Evolutionary conservation across 257 asterid genomes (phyloP).

Genomic region (Nicotiana otophora): DNA sequence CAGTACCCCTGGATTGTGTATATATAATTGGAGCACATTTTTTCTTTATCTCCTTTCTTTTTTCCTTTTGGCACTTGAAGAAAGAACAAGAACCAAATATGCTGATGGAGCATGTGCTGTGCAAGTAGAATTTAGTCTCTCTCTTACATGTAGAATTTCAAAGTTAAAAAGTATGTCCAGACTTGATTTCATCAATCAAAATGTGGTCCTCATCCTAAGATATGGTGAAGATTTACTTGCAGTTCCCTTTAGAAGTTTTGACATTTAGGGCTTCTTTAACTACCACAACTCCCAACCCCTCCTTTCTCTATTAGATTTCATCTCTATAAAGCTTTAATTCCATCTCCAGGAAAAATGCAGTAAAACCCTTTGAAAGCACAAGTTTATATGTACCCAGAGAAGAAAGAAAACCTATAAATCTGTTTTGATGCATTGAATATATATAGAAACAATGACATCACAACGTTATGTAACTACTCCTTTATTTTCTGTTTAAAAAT

Average conservation of each 20-base stretch:
- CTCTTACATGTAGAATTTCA: not conserved
- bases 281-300: not conserved
- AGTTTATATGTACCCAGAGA: not conserved
- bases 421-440: not conserved
- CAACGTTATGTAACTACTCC: not conserved
- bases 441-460: not conserved
- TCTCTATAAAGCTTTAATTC: not conserved
- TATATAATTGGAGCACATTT: not conserved
- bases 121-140: not conserved
- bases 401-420: not conserved
- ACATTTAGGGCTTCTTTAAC: slow-evolving; percentile 4
- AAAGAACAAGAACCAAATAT: slow-evolving; percentile 6
- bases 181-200: not conserved
- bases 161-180: not conserved
- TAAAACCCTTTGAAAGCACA: not conserved
- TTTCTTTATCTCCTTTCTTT: not conserved
- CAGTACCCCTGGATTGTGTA: not conserved
- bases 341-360: not conserved
- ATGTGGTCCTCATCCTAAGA: slow-evolving; percentile 8
- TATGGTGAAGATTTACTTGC: slow-evolving; percentile 3
- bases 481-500: not conserved
- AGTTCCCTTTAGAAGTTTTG: not conserved
- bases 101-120: not conserved
- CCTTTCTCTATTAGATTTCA: not conserved
- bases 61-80: not conserved